Percentiles rank a stretch among this genome's conserved stretches.
Conservation (phyloP, 1,284 basidiomycete genomes). For the Caloboletus firmus region DNA sequence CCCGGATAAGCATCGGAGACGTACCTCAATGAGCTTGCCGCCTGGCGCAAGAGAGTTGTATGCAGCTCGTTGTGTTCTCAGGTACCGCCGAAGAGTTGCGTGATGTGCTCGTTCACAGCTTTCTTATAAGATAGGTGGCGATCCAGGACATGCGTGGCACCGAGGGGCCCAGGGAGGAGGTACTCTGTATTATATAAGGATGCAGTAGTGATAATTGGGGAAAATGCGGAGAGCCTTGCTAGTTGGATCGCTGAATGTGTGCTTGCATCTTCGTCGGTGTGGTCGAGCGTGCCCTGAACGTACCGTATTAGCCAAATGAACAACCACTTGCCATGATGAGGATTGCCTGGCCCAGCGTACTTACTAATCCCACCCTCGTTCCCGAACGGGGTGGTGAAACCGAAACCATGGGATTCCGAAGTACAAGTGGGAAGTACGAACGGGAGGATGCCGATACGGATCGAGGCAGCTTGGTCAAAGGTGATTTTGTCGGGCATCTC, state of each 20-base stretch:
- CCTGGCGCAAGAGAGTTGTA: conserved; percentile 8
- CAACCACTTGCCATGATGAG: neutral
- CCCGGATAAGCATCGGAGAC: neutral
- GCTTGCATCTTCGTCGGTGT: neutral
- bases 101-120: neutral
- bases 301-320: neutral
- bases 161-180: neutral
- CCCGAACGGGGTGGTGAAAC: neutral
- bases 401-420: neutral
- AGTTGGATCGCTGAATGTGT: neutral
- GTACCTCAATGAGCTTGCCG: conserved; percentile 9
- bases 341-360: neutral
- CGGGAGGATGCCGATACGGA: neutral
- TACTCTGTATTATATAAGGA: neutral
- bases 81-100: neutral
- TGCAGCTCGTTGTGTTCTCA: conserved; percentile 8
- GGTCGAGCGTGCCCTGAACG: neutral
- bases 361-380: neutral
- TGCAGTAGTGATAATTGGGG: neutral
- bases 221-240: neutral
- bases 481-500: conserved; percentile 41
- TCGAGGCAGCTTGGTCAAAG: neutral
- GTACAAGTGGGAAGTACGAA: neutral
- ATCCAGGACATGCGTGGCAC: neutral
- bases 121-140: neutral